phyloP scores from a whole-genome alignment of 495 filamentous ascomycete species.

The Zalerion maritima region DNA sequence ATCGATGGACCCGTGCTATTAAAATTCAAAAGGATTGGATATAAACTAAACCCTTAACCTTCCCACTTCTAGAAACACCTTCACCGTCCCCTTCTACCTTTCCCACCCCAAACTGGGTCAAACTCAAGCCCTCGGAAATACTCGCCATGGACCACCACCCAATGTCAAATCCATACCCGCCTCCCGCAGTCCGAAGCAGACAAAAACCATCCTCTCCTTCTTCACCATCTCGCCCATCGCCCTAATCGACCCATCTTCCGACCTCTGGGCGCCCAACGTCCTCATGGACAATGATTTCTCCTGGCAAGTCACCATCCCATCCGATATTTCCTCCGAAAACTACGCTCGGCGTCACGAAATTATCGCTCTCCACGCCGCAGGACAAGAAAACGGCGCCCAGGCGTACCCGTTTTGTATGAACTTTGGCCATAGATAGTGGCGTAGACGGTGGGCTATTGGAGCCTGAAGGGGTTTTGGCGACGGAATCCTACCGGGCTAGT shows the following conservation, averaged over 20 bases:
- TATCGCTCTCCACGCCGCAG: slow-evolving; percentile 48
- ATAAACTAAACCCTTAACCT: no score
- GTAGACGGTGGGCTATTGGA: slow-evolving; percentile 11
- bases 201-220: slow-evolving; percentile 24
- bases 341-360: slow-evolving; percentile 59
- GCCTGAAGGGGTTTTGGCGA: slow-evolving; percentile 10
- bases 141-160: no score
- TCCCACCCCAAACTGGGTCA: no score
- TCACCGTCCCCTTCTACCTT: slow-evolving; percentile 10
- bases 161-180: no score
- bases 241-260: slow-evolving; percentile 27
- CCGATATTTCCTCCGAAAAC: slow-evolving; percentile 40
- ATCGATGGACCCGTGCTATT: no score
- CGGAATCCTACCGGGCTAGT: slow-evolving; percentile 31
- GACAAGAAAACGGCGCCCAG: slow-evolving; percentile 39
- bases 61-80: slow-evolving; percentile 13
- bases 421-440: slow-evolving; percentile 19
- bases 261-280: slow-evolving; percentile 27
- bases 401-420: slow-evolving; percentile 56
- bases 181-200: slow-evolving; percentile 10
- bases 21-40: no score
- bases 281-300: slow-evolving; percentile 41
- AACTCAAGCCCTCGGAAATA: no score
- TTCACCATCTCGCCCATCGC: slow-evolving; percentile 50
- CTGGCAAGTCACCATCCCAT: slow-evolving; percentile 47